Evolutionary conservation across 495 filamentous ascomycete species (phyloP).

Genomic region (Talaromyces liani): DNA sequence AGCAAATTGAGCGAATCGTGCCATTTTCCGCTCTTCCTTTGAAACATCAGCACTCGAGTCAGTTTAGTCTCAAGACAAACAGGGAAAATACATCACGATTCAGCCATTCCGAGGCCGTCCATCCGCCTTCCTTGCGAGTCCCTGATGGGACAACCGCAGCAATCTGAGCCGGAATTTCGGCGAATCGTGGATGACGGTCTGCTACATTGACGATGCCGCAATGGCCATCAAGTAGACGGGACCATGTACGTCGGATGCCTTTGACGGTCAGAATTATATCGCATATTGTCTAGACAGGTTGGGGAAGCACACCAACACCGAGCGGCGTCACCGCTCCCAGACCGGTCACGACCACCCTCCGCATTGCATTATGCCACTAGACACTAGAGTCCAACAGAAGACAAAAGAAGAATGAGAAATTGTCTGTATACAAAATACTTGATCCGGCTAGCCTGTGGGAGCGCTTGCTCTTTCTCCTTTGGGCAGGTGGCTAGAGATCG

Average conservation of each 20-base stretch:
- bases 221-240: conserved; percentile 65
- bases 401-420: neutral
- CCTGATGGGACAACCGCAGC: conserved; percentile 74
- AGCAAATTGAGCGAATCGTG: conserved; percentile 86
- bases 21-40: conserved; percentile 77
- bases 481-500: neutral
- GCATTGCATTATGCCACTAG: conserved; percentile 51
- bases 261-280: neutral
- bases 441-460: neutral
- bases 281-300: neutral
- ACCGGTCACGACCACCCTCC: conserved; percentile 91
- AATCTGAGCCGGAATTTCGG: conserved; percentile 70
- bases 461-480: neutral
- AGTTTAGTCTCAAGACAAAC: neutral
- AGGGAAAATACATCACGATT: conserved; percentile 37
- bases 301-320: conserved; percentile 55
- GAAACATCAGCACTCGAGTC: conserved; percentile 5
- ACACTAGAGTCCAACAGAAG: neutral
- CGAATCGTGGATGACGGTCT: conserved; percentile 50
- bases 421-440: neutral
- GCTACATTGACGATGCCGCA: conserved; percentile 71
- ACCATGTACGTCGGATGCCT: conserved; percentile 76
- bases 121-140: conserved; percentile 45
- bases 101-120: conserved; percentile 77
- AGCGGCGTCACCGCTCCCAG: conserved; percentile 89